Evolutionary conservation across 2,329 filamentous ascomycete genomes (phyloP).

Genomic region (Colletotrichum plurivorum): DNA sequence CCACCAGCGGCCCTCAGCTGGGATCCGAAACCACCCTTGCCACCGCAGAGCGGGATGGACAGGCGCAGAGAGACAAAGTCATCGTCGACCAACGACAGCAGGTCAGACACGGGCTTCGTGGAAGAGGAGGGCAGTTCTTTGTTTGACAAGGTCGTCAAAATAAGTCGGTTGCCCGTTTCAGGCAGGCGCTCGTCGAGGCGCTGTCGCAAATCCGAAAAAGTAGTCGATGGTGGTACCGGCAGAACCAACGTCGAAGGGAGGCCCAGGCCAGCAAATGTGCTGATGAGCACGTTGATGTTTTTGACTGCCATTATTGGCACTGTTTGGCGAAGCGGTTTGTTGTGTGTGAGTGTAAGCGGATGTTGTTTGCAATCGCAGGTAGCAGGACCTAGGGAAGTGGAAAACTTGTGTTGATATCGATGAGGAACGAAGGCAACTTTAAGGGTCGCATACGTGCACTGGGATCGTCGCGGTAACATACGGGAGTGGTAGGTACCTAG

Average conservation of each 20-base stretch:
- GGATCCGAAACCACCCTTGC: conserved; percentile 97
- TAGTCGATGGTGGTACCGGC: conserved; percentile 76
- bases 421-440: too few species aligned
- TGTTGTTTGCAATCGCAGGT: background rate
- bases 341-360: too few species aligned
- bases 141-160: conserved; percentile 87
- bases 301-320: conserved; percentile 63
- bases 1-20: conserved; percentile 96
- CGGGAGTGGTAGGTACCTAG: background rate
- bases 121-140: conserved; percentile 74
- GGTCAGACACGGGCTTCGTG: conserved; percentile 68
- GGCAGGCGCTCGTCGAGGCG: conserved; percentile 74
- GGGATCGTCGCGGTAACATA: too few species aligned
- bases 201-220: conserved; percentile 76
- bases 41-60: conserved; percentile 84
- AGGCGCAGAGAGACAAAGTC: conserved; percentile 88
- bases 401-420: background rate
- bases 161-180: conserved; percentile 70
- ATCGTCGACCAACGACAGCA: conserved; percentile 71
- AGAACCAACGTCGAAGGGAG: conserved; percentile 87
- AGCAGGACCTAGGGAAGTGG: background rate
- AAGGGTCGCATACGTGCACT: too few species aligned
- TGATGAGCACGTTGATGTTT: conserved; percentile 85
- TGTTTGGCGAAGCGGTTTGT: background rate
- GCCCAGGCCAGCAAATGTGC: conserved; percentile 85